Evolutionary conservation across 108 stramenopile species (phyloP).

Genomic region (Aurantiochytrium sp.): DNA sequence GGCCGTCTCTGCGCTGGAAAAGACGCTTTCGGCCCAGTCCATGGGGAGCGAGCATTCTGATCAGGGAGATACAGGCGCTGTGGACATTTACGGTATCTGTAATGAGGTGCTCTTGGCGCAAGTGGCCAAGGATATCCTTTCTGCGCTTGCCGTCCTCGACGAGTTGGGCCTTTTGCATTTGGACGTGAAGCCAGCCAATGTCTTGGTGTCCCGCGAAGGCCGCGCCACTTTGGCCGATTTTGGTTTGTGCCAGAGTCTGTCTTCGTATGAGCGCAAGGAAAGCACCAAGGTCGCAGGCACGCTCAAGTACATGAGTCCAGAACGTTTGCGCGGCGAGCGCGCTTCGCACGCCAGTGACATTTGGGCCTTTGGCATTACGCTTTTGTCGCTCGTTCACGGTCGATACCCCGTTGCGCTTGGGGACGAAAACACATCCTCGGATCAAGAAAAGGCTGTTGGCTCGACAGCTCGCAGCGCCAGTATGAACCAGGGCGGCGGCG

Average conservation of each 20-base stretch:
- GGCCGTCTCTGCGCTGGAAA: not conserved
- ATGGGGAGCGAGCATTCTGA: too few species aligned
- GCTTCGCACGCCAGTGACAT: conserved; percentile 4
- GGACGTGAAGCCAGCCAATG: conserved; percentile 2
- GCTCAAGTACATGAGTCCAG: conserved; percentile 10
- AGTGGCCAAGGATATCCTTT: not conserved
- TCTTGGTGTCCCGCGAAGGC: not conserved
- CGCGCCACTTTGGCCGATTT: not conserved
- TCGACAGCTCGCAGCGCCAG: too few species aligned
- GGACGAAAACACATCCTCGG: too few species aligned
- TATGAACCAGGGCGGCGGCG: not conserved
- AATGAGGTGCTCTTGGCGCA: not conserved
- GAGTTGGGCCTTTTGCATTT: not conserved
- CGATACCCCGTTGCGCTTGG: not conserved
- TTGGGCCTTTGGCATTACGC: conserved; percentile 2
- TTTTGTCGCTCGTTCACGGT: not conserved
- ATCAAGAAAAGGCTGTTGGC: too few species aligned
- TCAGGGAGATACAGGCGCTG: too few species aligned
- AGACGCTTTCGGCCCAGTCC: not conserved
- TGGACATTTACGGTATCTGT: not conserved
- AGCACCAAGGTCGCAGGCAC: not conserved
- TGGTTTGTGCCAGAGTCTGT: not conserved
- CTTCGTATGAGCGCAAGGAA: not conserved
- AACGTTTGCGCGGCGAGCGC: not conserved
- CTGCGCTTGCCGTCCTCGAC: not conserved